phyloP scores from a whole-genome alignment of 208 protist species.

The Wallacemonas collosoma region DNA sequence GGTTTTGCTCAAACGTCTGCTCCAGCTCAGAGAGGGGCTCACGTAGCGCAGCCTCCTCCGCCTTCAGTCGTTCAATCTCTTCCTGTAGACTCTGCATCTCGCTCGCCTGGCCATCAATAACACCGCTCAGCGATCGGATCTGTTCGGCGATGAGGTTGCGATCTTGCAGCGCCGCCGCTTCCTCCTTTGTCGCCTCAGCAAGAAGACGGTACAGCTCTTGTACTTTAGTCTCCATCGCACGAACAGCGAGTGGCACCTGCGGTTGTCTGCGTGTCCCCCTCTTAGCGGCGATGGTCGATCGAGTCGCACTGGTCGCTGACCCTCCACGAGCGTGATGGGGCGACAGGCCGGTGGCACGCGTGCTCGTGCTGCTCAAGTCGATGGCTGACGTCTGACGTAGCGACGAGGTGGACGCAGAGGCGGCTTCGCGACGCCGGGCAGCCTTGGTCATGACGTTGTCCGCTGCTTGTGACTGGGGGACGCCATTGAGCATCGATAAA shows the following conservation, averaged over 20 bases:
- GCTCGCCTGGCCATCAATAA: constrained; percentile 63
- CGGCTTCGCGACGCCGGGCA: constrained; percentile 13
- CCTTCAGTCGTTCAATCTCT: constrained; percentile 47
- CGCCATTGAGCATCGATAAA: constrained; percentile 60
- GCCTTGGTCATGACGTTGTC: constrained; percentile 56
- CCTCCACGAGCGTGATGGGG: neutral
- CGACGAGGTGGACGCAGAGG: constrained; percentile 10
- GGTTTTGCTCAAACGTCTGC: constrained; percentile 76
- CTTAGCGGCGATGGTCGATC: neutral
- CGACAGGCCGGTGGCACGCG: neutral
- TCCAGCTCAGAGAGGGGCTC: constrained; percentile 51
- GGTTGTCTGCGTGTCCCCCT: neutral
- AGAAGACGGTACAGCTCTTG: constrained; percentile 67
- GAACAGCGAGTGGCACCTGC: constrained; percentile 34
- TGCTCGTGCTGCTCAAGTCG: neutral
- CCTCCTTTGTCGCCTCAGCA: constrained; percentile 40
- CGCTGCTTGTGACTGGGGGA: constrained; percentile 64
- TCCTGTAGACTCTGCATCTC: constrained; percentile 49
- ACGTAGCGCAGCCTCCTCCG: constrained; percentile 39
- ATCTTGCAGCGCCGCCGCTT: constrained; percentile 44
- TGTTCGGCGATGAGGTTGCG: constrained; percentile 58
- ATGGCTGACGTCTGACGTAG: neutral
- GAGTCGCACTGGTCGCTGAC: neutral
- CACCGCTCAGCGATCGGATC: constrained; percentile 46
- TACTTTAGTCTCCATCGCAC: constrained; percentile 58